Conservation (phyloP, 2,329 filamentous ascomycete genomes). For the Diaporthe nobilis region DNA sequence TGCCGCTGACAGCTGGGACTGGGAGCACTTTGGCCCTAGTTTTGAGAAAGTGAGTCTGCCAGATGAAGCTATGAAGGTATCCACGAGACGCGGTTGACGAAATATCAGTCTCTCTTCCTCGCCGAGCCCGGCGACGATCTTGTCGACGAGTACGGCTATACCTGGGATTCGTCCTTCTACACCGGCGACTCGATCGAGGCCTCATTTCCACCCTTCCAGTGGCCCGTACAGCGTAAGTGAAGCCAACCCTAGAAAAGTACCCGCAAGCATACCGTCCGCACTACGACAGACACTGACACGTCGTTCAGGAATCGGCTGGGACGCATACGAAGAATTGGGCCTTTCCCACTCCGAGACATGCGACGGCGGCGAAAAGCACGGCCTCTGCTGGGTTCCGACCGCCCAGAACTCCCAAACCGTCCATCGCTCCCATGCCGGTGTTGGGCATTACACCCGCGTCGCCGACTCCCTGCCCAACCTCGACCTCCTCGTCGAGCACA, state of each 20-base stretch:
- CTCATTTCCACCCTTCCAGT: constrained; percentile 23
- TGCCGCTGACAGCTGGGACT: constrained; percentile 13
- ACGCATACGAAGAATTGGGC: constrained; percentile 1
- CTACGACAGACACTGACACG: background rate
- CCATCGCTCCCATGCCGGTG: constrained; percentile 16
- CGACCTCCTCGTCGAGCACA: constrained; percentile 17
- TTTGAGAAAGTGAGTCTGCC: constrained; percentile 8
- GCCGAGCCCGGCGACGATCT: background rate
- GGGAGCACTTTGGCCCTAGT: constrained; percentile 21
- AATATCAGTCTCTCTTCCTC: constrained; percentile 7
- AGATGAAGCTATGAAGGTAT: background rate
- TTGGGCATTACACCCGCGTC: constrained; percentile 5
- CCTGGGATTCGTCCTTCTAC: constrained; percentile 8
- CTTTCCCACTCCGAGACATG: background rate
- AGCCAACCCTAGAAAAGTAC: background rate
- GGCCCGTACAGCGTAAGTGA: constrained; percentile 9
- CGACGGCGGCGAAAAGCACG: constrained; percentile 4
- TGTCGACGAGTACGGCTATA: constrained; percentile 5
- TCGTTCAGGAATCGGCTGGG: background rate
- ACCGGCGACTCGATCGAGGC: constrained; percentile 14
- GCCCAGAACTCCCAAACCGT: constrained; percentile 14
- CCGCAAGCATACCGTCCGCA: background rate
- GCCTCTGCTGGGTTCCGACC: constrained; percentile 8
- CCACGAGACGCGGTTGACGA: background rate
- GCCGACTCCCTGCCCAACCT: constrained; percentile 9